phyloP scores from a whole-genome alignment of 768 basidiomycete species.

The Boletellus ananas region DNA sequence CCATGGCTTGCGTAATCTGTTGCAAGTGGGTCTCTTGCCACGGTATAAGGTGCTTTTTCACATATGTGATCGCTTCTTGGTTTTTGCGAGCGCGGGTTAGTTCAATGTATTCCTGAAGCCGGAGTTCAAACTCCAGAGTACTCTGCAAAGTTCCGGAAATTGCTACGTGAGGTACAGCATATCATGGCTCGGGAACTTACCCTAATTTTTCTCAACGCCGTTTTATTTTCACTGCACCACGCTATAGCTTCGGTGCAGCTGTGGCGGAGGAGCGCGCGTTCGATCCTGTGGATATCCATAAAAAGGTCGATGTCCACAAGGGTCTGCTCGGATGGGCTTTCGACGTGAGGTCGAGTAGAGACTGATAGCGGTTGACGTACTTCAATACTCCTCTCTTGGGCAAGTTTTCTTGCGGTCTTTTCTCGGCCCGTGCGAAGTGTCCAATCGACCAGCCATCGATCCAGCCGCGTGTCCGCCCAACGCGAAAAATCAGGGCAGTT shows the following conservation, averaged over 20 bases:
- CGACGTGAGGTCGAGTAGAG: constrained; percentile 16
- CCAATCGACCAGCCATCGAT: constrained; percentile 94
- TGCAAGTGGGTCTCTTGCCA: constrained; percentile 81
- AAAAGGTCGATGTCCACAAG: constrained; percentile 92
- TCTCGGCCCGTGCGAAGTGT: constrained; percentile 75
- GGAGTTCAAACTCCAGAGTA: constrained; percentile 92
- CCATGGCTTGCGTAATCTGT: constrained; percentile 75
- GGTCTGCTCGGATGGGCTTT: constrained; percentile 43
- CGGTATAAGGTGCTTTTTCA: constrained; percentile 69
- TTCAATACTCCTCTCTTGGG: constrained; percentile 75
- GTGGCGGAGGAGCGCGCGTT: constrained; percentile 67
- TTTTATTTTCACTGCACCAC: constrained; percentile 97
- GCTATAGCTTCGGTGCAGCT: constrained; percentile 86
- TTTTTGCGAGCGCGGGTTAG: constrained; percentile 64
- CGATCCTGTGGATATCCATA: constrained; percentile 83
- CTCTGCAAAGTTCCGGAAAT: constrained; percentile 50
- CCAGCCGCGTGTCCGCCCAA: constrained; percentile 78
- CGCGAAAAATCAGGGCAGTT: constrained; percentile 57
- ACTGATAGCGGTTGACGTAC: constrained; percentile 40
- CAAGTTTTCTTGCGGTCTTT: constrained; percentile 71
- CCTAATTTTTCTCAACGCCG: constrained; percentile 87
- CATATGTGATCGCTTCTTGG: constrained; percentile 79
- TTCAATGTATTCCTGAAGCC: constrained; percentile 96
- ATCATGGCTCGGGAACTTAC: constrained; percentile 35
- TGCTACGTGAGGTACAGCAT: constrained; percentile 9